A percentile compares a stretch with the other conserved stretches of the same genome.
Evolutionary conservation across 177 flowering plant species (phyloP).

Genomic region (Vitis hybrid): DNA sequence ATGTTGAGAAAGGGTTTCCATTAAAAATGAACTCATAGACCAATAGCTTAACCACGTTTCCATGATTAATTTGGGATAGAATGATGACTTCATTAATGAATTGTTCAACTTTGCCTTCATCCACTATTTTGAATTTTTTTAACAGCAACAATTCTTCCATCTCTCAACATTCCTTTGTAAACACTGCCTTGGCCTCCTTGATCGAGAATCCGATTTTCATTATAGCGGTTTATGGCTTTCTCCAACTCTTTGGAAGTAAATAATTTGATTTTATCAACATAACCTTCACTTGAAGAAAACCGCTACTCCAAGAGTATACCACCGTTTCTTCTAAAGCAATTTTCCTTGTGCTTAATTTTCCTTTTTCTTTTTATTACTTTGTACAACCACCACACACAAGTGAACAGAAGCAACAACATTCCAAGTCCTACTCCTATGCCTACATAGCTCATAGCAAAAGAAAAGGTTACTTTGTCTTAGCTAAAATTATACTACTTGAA

Average conservation of each 20-base stretch:
- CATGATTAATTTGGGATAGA: slow-evolving; percentile 8
- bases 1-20: slow-evolving; percentile 5
- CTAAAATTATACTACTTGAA: no score
- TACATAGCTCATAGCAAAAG: no score
- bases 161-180: neutral
- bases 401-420: neutral
- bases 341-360: neutral
- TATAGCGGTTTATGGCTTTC: slow-evolving; percentile 11
- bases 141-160: neutral
- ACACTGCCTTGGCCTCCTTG: slow-evolving; percentile 8
- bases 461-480: no score
- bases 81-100: slow-evolving; percentile 14
- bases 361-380: neutral
- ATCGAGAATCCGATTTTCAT: neutral
- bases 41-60: no score
- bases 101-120: neutral
- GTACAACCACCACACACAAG: neutral
- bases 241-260: slow-evolving; percentile 8
- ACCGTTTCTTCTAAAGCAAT: slow-evolving; percentile 9
- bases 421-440: no score
- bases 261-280: neutral
- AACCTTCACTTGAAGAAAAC: neutral
- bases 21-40: neutral
- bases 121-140: neutral
- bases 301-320: neutral